Evolutionary conservation across 2,329 filamentous ascomycete genomes (phyloP).

Genomic region (Colletotrichum lentis): DNA sequence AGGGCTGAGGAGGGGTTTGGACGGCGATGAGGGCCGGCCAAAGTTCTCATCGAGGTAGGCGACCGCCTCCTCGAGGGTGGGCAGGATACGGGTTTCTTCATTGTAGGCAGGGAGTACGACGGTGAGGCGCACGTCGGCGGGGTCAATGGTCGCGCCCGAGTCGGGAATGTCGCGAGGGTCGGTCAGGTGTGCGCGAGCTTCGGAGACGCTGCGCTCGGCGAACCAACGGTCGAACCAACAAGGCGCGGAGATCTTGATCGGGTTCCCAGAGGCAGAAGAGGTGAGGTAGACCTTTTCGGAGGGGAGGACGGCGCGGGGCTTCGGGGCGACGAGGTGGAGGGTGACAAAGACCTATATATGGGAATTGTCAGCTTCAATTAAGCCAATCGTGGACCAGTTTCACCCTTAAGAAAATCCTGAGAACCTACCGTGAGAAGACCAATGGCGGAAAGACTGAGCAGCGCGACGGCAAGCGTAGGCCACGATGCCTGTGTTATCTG

Average conservation of each 20-base stretch:
- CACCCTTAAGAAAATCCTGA: too few species aligned
- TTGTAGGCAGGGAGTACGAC: slow-evolving; percentile 97
- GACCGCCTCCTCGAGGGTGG: slow-evolving; percentile 90
- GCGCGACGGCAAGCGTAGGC: slow-evolving; percentile 25
- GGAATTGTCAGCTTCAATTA: slow-evolving; percentile 20
- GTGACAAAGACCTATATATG: slow-evolving; percentile 63
- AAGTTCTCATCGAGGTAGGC: slow-evolving; percentile 83
- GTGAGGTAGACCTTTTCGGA: slow-evolving; percentile 90
- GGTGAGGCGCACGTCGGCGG: slow-evolving; percentile 83
- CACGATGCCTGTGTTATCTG: slow-evolving; percentile 29
- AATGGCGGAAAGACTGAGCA: slow-evolving; percentile 13
- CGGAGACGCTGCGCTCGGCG: slow-evolving; percentile 63
- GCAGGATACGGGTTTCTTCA: slow-evolving; percentile 81
- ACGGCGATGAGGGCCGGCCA: slow-evolving; percentile 56
- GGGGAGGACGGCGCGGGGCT: slow-evolving; percentile 74
- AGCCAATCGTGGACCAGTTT: background rate
- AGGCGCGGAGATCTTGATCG: slow-evolving; percentile 65
- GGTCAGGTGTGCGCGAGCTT: slow-evolving; percentile 47
- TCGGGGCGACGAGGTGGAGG: slow-evolving; percentile 79
- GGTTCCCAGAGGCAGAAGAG: slow-evolving; percentile 66
- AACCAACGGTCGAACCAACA: slow-evolving; percentile 88
- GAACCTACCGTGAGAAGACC: slow-evolving; percentile 23
- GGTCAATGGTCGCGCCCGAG: slow-evolving; percentile 68
- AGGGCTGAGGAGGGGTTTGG: slow-evolving; percentile 33
- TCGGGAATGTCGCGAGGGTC: slow-evolving; percentile 53